phyloP scores from a whole-genome alignment of 495 filamentous ascomycete genomes.

The Cudoniella acicularis region DNA sequence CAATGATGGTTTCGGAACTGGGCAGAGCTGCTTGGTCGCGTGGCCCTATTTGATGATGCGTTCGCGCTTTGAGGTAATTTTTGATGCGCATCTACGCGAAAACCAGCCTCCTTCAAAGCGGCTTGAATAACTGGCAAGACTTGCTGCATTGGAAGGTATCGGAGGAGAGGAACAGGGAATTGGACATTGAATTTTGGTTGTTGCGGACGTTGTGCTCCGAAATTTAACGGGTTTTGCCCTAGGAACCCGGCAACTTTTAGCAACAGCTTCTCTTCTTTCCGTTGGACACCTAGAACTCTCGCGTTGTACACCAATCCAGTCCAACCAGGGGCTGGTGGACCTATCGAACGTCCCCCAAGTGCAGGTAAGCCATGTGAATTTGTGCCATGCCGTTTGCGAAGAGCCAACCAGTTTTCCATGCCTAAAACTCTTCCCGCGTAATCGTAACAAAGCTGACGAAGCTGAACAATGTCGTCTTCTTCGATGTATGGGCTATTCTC shows the following conservation, averaged over 20 bases:
- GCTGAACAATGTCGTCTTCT: slow-evolving; percentile 38
- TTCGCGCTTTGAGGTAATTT: no score
- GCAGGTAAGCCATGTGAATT: slow-evolving; percentile 28
- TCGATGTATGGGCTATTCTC: slow-evolving; percentile 40
- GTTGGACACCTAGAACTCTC: slow-evolving; percentile 22
- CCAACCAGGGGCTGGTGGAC: slow-evolving; percentile 20
- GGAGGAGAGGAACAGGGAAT: slow-evolving; percentile 24
- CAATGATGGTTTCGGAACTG: slow-evolving; percentile 24
- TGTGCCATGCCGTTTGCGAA: slow-evolving; percentile 29
- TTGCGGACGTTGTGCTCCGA: slow-evolving; percentile 1
- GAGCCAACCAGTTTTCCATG: slow-evolving; percentile 9
- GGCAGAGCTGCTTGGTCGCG: no score
- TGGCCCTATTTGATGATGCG: no score
- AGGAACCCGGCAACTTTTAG: no score
- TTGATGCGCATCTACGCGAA: background rate
- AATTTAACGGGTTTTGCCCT: no score
- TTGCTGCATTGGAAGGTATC: slow-evolving; percentile 19
- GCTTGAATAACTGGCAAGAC: slow-evolving; percentile 23
- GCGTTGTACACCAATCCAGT: slow-evolving; percentile 27
- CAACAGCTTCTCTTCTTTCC: slow-evolving; percentile 19
- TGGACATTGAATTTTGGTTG: slow-evolving; percentile 23
- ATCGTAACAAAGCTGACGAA: slow-evolving; percentile 35
- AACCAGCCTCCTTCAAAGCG: slow-evolving; percentile 18
- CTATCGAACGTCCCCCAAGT: background rate
- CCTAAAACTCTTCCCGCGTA: slow-evolving; percentile 10